A percentile compares a stretch with the other conserved stretches of the same genome.
Evolutionary conservation across 805 yeast genomes (phyloP).

Genomic region (Yarrowia porcina): DNA sequence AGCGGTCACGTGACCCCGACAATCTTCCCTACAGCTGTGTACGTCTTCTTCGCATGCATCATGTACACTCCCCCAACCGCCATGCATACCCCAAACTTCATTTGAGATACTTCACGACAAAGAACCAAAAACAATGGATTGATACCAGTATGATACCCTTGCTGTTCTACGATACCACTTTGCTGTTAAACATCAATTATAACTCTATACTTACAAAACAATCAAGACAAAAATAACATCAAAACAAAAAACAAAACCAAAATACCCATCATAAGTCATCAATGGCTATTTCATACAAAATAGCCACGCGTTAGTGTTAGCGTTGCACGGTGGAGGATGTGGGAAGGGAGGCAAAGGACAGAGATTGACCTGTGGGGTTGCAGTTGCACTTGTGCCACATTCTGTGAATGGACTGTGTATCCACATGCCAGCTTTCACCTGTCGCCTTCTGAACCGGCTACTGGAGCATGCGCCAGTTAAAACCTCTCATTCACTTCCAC

Average conservation of each 20-base stretch:
- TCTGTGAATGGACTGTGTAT: too few species aligned
- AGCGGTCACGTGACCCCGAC: neutral
- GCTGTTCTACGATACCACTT: too few species aligned
- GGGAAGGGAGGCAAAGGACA: neutral
- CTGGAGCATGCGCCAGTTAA: too few species aligned
- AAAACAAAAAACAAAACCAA: neutral
- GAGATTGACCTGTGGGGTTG: too few species aligned
- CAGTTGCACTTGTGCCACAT: too few species aligned
- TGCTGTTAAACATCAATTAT: neutral
- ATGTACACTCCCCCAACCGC: neutral
- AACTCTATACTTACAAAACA: slow-evolving; percentile 20
- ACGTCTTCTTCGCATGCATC: neutral
- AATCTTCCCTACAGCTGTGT: neutral
- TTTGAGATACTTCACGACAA: too few species aligned
- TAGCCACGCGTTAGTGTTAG: slow-evolving; percentile 23
- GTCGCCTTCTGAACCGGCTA: too few species aligned
- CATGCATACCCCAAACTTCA: neutral
- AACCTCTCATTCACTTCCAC: slow-evolving; percentile 42
- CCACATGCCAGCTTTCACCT: too few species aligned
- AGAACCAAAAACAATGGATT: too few species aligned
- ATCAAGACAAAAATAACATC: neutral
- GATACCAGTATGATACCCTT: too few species aligned
- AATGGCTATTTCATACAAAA: neutral
- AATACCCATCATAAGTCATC: slow-evolving; percentile 25
- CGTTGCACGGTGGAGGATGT: neutral